A percentile compares a stretch with the other conserved stretches of the same genome.
phyloP scores from a whole-genome alignment of 2,329 filamentous ascomycete species.

The Daldinia sp. region DNA sequence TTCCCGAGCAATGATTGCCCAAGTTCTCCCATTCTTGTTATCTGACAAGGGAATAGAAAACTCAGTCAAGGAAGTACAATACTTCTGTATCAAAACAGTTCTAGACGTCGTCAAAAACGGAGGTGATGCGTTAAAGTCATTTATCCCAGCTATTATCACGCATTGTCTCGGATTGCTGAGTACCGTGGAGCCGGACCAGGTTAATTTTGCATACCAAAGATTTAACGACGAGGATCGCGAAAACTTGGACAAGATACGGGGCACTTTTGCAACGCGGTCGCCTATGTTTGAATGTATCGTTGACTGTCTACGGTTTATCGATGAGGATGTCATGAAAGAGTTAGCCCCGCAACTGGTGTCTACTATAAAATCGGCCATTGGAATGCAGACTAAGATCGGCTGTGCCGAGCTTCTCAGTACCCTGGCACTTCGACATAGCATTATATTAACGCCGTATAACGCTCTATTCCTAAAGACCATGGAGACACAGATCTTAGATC shows the following conservation, averaged over 20 bases:
- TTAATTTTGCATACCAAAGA: slow-evolving; percentile 93
- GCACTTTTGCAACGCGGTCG: slow-evolving; percentile 81
- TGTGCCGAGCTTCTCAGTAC: slow-evolving; percentile 86
- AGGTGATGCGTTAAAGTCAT: slow-evolving; percentile 78
- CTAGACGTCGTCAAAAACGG: slow-evolving; percentile 91
- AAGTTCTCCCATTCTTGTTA: slow-evolving; percentile 89
- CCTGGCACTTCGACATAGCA: slow-evolving; percentile 79
- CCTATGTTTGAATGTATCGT: slow-evolving; percentile 94
- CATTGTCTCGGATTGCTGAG: slow-evolving; percentile 84
- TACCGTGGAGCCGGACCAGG: slow-evolving; percentile 84
- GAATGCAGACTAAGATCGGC: slow-evolving; percentile 92
- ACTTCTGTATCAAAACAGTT: slow-evolving; percentile 83
- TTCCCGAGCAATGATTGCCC: slow-evolving; percentile 80
- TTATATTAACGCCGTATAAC: slow-evolving; percentile 78
- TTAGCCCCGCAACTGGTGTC: slow-evolving; percentile 77
- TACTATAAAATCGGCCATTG: slow-evolving; percentile 85
- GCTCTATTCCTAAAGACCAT: slow-evolving; percentile 79
- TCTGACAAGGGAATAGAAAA: slow-evolving; percentile 91
- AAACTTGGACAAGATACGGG: slow-evolving; percentile 86
- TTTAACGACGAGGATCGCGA: slow-evolving; percentile 87
- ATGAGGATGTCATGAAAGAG: slow-evolving; percentile 77
- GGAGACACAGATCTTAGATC: slow-evolving; percentile 84
- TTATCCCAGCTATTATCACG: slow-evolving; percentile 82
- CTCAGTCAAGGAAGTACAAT: slow-evolving; percentile 84
- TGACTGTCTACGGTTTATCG: slow-evolving; percentile 83